Evolutionary conservation across 305 asterid species (phyloP).

Genomic region (Withania somnifera): DNA sequence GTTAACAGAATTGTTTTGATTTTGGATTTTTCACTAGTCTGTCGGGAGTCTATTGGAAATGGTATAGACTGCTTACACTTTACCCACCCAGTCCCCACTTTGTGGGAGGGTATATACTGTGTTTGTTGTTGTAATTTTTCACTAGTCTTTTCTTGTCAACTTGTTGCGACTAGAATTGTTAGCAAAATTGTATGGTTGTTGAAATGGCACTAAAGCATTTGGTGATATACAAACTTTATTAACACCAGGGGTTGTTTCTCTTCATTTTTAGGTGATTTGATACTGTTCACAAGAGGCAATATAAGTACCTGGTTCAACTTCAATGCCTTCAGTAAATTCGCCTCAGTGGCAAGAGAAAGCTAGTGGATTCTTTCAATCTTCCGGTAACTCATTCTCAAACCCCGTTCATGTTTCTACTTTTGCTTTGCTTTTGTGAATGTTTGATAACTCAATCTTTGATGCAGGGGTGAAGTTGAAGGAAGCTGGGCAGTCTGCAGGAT

Average conservation of each 20-base stretch:
- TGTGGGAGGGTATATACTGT: too few relatives aligned
- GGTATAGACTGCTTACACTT: too few relatives aligned
- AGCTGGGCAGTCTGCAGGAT: constrained; percentile 73
- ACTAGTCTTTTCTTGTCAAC: neutral
- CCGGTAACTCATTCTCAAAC: constrained; percentile 34
- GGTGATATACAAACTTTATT: neutral
- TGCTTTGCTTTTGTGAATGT: neutral
- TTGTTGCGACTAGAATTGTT: neutral
- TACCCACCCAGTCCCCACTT: too few relatives aligned
- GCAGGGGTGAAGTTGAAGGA: constrained; percentile 68
- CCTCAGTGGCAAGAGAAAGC: constrained; percentile 88
- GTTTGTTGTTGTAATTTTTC: too few relatives aligned
- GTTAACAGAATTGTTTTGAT: neutral
- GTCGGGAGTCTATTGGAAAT: too few relatives aligned
- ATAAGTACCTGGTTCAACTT: constrained; percentile 14
- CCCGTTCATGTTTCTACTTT: neutral
- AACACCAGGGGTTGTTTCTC: constrained; percentile 4
- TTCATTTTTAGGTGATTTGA: neutral
- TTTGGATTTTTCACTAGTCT: neutral
- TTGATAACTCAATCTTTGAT: constrained; percentile 2
- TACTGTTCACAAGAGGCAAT: neutral
- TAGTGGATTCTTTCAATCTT: constrained; percentile 56
- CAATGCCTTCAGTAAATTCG: constrained; percentile 50
- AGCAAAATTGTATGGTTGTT: neutral
- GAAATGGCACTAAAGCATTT: neutral